Conservation (phyloP, 1,284 basidiomycete species). For the Amylostereum areolatum region DNA sequence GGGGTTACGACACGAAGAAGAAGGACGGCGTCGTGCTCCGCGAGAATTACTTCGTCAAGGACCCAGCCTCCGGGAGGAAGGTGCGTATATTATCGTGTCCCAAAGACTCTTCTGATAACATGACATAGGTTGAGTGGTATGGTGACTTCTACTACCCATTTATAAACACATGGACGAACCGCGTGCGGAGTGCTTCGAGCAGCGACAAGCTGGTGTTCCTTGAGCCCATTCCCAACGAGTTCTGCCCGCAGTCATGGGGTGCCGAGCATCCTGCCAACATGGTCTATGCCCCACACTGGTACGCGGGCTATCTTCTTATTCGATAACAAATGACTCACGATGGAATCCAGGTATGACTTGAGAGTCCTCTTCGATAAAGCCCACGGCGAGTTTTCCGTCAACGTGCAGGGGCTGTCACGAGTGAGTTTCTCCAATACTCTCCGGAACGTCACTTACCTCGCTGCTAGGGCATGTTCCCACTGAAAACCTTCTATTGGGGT, state of each 20-base stretch:
- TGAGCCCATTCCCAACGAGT: conserved; percentile 91
- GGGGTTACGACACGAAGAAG: conserved; percentile 80
- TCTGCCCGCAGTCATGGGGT: conserved; percentile 75
- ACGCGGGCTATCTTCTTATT: conserved; percentile 13
- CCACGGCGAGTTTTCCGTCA: conserved; percentile 79
- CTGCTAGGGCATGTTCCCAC: conserved; percentile 74
- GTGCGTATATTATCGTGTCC: conserved; percentile 24
- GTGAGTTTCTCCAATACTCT: conserved; percentile 35
- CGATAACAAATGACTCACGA: neutral
- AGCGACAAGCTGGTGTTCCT: conserved; percentile 69
- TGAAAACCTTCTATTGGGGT: conserved; percentile 83
- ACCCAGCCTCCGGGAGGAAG: conserved; percentile 56
- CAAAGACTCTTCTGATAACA: neutral
- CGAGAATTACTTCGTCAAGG: conserved; percentile 80
- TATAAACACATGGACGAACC: conserved; percentile 62
- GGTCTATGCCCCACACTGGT: conserved; percentile 91
- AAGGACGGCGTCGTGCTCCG: conserved; percentile 71
- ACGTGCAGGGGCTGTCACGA: conserved; percentile 84
- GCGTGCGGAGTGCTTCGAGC: conserved; percentile 47
- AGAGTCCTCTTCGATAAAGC: conserved; percentile 79
- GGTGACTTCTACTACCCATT: conserved; percentile 85
- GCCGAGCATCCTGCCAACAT: conserved; percentile 62
- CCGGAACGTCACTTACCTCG: neutral
- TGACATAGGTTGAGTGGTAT: conserved; percentile 71
- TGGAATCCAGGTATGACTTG: conserved; percentile 77